Base-by-base conservation (phyloP, 1,284 basidiomycete species). In the Malassezia vespertilionis region DNA sequence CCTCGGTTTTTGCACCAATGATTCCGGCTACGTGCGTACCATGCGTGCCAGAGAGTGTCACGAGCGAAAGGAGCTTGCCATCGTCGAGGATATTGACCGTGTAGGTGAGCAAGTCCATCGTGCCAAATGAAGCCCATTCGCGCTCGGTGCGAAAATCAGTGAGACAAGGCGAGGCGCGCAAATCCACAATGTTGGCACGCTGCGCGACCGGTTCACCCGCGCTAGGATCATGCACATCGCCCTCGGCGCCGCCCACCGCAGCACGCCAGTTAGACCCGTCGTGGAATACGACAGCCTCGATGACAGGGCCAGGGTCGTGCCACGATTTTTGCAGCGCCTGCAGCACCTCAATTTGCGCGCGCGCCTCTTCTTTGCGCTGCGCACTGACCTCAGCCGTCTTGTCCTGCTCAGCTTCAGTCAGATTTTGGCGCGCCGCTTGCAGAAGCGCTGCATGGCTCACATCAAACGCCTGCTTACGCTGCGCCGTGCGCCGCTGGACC, bases 11-110 rank as follows among this genome's bases (percentile, higher is more conserved):
- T 3, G 71, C 68, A 20, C 60, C 66, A 24, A 70, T 65, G 36
- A 72, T 72, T 20, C 69, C 67, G 10, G 69, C 71, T 5, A 72
- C 70, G 48, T 72, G 71, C 17, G 71, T 70, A 22, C 67, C 71
- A 51, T 72, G 71, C 24, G 57, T 61, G 14, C 71, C 71, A n/a
- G 63, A 57, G 4, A 63, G 46, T 20, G 59, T 61, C 38, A 70
- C 69, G 23, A 71, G 52, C 44, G 61, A 64, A 35, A 65, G 61
- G 4, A 61, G 33, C 22, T 56, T 53, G 37, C 60, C 59, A 24
- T 63, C 56, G 33, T 62, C 53, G 38, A 60, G 37, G 33, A 66
- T 60, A 53, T 72, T 72, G 53, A 71, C 67, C 8, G 57, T 59
- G 54, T 70, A 72, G 32, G 65, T 71, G 41, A 72, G 53, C 5